Evolutionary conservation across 306 rosid species (phyloP).

Genomic region (Nissolia schottii): DNA sequence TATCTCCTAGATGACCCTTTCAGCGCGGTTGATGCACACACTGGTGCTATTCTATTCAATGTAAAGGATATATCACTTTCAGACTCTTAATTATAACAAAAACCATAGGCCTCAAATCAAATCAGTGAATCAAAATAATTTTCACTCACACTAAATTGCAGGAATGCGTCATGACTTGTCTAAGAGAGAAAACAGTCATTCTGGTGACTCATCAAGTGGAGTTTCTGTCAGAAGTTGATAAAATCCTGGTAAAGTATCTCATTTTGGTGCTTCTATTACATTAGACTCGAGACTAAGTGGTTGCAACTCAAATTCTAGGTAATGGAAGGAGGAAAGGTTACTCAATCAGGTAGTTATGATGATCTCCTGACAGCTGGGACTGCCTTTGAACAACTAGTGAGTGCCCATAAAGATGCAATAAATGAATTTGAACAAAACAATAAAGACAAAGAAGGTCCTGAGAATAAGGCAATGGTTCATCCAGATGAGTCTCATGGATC

Average conservation of each 20-base stretch:
- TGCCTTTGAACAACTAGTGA: slow-evolving; percentile 74
- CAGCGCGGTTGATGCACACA: slow-evolving; percentile 88
- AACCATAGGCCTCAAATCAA: neutral
- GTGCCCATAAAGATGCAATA: slow-evolving; percentile 62
- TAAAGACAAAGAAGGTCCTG: slow-evolving; percentile 24
- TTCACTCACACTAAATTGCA: slow-evolving; percentile 25
- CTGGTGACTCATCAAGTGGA: slow-evolving; percentile 90
- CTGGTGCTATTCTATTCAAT: slow-evolving; percentile 59
- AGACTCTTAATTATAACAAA: neutral
- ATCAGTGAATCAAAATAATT: slow-evolving; percentile 3
- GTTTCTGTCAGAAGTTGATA: slow-evolving; percentile 62
- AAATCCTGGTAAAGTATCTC: slow-evolving; percentile 46
- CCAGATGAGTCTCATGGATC: slow-evolving; percentile 27
- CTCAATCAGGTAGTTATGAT: slow-evolving; percentile 67
- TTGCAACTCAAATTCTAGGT: slow-evolving; percentile 44
- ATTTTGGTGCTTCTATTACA: neutral
- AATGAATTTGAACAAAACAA: slow-evolving; percentile 23
- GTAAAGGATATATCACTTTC: slow-evolving; percentile 28
- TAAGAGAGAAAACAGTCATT: slow-evolving; percentile 58
- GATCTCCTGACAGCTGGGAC: slow-evolving; percentile 57
- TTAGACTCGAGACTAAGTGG: neutral
- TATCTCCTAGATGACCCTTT: slow-evolving; percentile 81
- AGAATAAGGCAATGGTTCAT: neutral
- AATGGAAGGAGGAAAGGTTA: slow-evolving; percentile 54
- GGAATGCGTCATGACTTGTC: slow-evolving; percentile 71